Conservation (phyloP, 1,284 basidiomycete genomes). For the Ustilago crameri region DNA sequence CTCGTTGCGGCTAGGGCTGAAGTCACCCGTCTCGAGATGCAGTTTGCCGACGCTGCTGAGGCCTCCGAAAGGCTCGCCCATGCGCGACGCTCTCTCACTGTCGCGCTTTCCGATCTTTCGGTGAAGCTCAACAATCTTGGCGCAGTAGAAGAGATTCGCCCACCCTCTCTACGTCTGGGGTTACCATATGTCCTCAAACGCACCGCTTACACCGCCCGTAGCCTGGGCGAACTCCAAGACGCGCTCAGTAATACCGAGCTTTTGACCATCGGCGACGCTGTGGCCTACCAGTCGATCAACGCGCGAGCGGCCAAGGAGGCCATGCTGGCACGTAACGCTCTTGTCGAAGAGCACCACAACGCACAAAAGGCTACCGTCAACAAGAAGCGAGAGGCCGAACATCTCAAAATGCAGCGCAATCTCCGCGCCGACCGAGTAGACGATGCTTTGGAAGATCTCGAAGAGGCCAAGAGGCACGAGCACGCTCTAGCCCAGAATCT, state of each 20-base stretch:
- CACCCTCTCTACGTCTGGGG: conserved; percentile 35
- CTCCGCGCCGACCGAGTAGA: conserved; percentile 55
- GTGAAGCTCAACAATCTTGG: conserved; percentile 48
- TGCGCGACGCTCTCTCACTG: conserved; percentile 33
- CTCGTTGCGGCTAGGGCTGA: conserved; percentile 58
- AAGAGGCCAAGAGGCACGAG: conserved; percentile 58
- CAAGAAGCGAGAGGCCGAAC: conserved; percentile 58
- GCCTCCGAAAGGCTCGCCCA: conserved; percentile 48
- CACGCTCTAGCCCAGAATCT: conserved; percentile 49
- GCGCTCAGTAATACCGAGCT: conserved; percentile 46
- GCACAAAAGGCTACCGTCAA: conserved; percentile 51
- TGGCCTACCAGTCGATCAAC: conserved; percentile 62
- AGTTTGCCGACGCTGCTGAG: conserved; percentile 56
- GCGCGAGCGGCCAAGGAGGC: conserved; percentile 58
- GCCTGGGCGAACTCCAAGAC: conserved; percentile 42
- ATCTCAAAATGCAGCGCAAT: conserved; percentile 46
- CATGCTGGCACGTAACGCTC: conserved; percentile 59
- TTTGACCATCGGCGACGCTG: conserved; percentile 50
- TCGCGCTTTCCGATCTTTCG: conserved; percentile 27
- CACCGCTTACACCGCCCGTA: conserved; percentile 34
- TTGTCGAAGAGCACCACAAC: conserved; percentile 62
- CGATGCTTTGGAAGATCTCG: conserved; percentile 54
- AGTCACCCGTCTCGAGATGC: conserved; percentile 61
- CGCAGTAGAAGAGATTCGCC: conserved; percentile 46
- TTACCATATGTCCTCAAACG: conserved; percentile 43